Evolutionary conservation across 2,329 filamentous ascomycete genomes (phyloP), one percentile per base, ranked within the genome.

Genomic region (Trichoderma simmonsii): DNA sequence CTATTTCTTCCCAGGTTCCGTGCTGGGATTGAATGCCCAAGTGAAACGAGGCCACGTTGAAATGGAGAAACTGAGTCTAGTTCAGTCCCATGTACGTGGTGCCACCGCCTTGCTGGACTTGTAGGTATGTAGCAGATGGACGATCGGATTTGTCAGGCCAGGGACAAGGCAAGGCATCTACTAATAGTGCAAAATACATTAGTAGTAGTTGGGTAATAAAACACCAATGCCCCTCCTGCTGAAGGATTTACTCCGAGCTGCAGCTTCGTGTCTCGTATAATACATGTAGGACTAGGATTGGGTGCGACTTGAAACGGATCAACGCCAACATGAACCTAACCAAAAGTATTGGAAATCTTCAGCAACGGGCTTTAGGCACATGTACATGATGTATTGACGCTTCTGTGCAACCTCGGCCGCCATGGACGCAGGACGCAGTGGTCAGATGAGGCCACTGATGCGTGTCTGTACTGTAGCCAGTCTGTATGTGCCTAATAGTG

Each of bases 381-480:
- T 51, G 43, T 32, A 65, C 63, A 65, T 54, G 43, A 59, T 18
- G 56, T 59, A 59, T 12, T 34, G 32, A 34, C 14, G 24, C 56
- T 3, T 12, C 26, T 30, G 56, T 59, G 56, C 56, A n/a, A 59
- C 56, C 26, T 32, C 28, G 56, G 66, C 66, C 21, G 30, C 36
- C 26, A 28, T 54, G 11, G 28, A 70, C 57, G 66, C 66, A 70
- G 66, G 57, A 62, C n/a, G 57, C 57, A 70, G 57, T 36, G 66
- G 57, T 70, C 66, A 70, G 66, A 70, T 70, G 66, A 70, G 66
- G 66, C 66, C 66, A 62, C 57, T 28, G 66, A 21, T 62, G 39
- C 66, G 66, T 70, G 57, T 62, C 21, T 54, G 66, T 54, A 48
- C 57, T 32, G 32, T 51, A 14, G 7, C 21, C 21, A 8, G 3